Evolutionary conservation across 192 early-diverging fungal species (phyloP), one percentile per base, ranked within the genome.

Genomic region (Phlyctochytrium arcticum): DNA sequence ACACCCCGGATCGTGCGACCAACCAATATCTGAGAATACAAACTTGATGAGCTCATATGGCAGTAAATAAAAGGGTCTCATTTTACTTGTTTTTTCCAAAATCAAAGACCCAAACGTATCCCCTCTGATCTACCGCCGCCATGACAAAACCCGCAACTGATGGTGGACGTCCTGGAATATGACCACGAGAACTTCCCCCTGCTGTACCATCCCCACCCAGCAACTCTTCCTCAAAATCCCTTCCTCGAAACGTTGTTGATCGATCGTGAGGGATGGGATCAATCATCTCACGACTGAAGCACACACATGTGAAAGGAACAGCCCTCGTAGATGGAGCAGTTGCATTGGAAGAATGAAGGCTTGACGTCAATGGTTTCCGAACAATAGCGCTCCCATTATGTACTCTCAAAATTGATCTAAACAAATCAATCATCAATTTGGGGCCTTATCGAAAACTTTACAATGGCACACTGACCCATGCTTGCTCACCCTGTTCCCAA

Each of bases 31-130:
- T 81, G 39, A 2, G 21, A 37, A 7, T 30, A 44, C 12, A n/a
- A 19, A 32, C 9, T 15, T 26, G 17, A 15, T n/a, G 53, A 42
- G 30, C 23, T 15, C 42, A 48, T 29, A 23, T 47, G 15, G 7
- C 54, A 3, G 48, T 10, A 29, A 5, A 33, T 39, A 56, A 26
- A n/a, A 26, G 10, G 31, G 36, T 30, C 35, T 23, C 19, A 15
- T 60, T 68, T 23, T 57, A 78, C 80, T 55, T 71, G 57, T 82
- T 82, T 35, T 75, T 73, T 29, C 58, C n/a, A 46, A 79, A 68
- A 64, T 82, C 77, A 30, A 80, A 57, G 8, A 47, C 69, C 39
- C 67, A 79, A 6, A 82, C 60, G 26, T 71, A 63, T 7, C 80
- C 80, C 27, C 77, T 36, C 46, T 82, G 74, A 65, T 82, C 80